Evolutionary conservation across 2,329 filamentous ascomycete genomes (phyloP), one percentile per base, ranked within the genome.

Genomic region (Fusarium sp.): DNA sequence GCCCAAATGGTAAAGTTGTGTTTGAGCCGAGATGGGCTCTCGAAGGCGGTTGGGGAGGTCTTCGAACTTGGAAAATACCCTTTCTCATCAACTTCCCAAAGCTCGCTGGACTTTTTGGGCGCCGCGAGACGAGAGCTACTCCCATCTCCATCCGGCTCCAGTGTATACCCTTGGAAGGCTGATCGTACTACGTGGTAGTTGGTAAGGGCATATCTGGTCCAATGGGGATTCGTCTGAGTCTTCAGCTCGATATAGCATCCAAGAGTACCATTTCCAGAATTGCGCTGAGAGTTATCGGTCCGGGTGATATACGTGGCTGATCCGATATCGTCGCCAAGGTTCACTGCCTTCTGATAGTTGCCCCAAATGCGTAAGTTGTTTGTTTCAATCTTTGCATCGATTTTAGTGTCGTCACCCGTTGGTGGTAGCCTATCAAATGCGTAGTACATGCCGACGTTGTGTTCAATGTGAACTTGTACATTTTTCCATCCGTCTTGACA

Each of bases 381-480:
- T 22, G 6, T 11, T 38, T 40, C 11, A 6, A n/a, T n/a, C n/a
- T n/a, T n/a, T n/a, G 35, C 15, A 38, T n/a, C 26, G 26, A 28
- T 28, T 28, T 6, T 38, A 7, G 9, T 38, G 11, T 38, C 15
- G n/a, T 39, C 7, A 26, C n/a, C 12, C 22, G 3, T 28, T 6
- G 41, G n/a, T 4, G 28, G 29, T 1, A 36, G 13, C 5, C 36
- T 7, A 15, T 32, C 2, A 32, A 53, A 58, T 2, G n/a, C 3
- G 19, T 22, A 43, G 13, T 6, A 4, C 29, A 47, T 22, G 6
- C 31, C 25, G 4, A 19, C 15, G 29, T 58, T 53, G 11, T 59
- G 47, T 12, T 62, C 58, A 7, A 54, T 10, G 5, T 40, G 32
- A 8, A 51, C 24, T 3, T 8, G 2, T 4, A 60, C 11, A 19